A percentile compares a stretch with the other conserved stretches of the same genome.
Evolutionary conservation across 2,329 filamentous ascomycete genomes (phyloP).

Genomic region (Epichloe glyceriae): DNA sequence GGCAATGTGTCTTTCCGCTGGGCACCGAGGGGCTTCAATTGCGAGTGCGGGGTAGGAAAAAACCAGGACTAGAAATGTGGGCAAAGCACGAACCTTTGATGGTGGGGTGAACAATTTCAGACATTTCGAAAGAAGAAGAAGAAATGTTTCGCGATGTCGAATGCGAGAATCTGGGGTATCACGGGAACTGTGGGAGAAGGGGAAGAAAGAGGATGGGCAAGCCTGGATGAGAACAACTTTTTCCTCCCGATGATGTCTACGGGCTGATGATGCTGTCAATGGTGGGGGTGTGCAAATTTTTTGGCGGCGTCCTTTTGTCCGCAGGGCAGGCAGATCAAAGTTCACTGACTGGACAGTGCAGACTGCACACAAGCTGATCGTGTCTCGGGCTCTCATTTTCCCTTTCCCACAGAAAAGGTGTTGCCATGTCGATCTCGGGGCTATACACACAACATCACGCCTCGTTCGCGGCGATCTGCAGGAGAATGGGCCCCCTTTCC

Average conservation of each 20-base stretch:
- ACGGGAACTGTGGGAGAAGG: neutral
- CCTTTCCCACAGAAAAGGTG: too few species aligned
- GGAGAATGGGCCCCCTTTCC: too few species aligned
- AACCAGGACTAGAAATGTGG: neutral
- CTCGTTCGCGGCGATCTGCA: too few species aligned
- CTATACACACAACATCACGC: too few species aligned
- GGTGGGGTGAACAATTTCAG: slow-evolving; percentile 58
- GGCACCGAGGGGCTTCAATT: neutral
- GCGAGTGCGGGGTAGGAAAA: slow-evolving; percentile 1
- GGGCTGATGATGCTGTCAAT: neutral
- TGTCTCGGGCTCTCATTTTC: too few species aligned
- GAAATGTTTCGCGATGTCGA: slow-evolving; percentile 5
- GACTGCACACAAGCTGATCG: too few species aligned
- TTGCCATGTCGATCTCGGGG: too few species aligned
- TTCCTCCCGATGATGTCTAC: slow-evolving; percentile 2
- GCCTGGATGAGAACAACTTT: slow-evolving; percentile 2
- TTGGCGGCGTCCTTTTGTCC: neutral
- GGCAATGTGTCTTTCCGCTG: neutral
- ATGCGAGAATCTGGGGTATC: slow-evolving; percentile 4
- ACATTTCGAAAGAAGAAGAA: slow-evolving; percentile 34
- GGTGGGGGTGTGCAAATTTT: slow-evolving; percentile 3
- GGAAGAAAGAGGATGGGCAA: neutral
- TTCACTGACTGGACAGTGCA: too few species aligned
- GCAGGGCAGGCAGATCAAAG: neutral
- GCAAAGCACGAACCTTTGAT: slow-evolving; percentile 44